phyloP scores from a whole-genome alignment of 2,329 filamentous ascomycete species.

The Penicillium sp. region DNA sequence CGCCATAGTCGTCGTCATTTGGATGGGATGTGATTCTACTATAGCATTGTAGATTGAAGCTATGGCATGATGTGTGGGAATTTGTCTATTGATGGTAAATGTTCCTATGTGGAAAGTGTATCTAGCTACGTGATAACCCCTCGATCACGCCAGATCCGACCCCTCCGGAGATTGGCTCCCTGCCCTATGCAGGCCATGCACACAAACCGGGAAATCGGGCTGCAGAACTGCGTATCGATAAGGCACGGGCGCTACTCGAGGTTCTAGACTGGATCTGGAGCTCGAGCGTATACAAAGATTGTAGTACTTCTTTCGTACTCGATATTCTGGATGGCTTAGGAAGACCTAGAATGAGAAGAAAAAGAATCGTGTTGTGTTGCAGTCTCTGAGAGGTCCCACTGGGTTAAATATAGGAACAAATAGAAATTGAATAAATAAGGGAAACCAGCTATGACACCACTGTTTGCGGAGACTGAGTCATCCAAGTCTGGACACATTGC shows the following conservation, averaged over 20 bases:
- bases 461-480: not conserved
- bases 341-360: not conserved
- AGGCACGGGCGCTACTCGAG: not conserved
- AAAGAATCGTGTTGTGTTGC: not conserved
- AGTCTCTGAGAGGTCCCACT: not conserved
- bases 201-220: conserved; percentile 1
- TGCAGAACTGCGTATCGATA: conserved; percentile 2
- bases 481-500: not conserved
- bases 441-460: not conserved
- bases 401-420: not conserved
- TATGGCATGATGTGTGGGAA: not conserved
- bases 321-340: not conserved
- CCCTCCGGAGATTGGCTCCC: conserved; percentile 15
- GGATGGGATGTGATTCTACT: not conserved
- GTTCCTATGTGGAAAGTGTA: not conserved
- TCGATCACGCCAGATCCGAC: conserved; percentile 16
- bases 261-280: not conserved
- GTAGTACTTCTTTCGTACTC: not conserved
- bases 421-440: not conserved
- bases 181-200: conserved; percentile 3
- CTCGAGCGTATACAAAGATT: not conserved
- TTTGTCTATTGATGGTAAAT: not conserved
- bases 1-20: not conserved
- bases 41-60: not conserved
- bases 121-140: not conserved